phyloP scores from a whole-genome alignment of 805 yeast species.

The Candida piceae region DNA sequence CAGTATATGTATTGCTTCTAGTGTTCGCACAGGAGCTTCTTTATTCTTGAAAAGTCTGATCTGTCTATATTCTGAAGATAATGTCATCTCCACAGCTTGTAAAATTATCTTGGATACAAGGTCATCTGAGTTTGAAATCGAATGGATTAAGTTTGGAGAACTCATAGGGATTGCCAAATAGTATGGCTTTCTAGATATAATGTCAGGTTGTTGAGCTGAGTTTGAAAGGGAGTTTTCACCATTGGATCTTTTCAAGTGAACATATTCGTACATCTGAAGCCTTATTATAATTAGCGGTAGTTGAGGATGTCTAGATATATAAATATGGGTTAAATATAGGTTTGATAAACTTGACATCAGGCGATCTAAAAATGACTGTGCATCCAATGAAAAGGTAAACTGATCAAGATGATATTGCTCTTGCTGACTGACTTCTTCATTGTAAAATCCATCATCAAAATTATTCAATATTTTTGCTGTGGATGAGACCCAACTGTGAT shows the following conservation, averaged over 20 bases:
- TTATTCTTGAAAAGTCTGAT: conserved; percentile 33
- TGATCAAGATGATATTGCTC: conserved; percentile 25
- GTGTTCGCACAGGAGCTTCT: conserved; percentile 37
- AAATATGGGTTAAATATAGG: conserved; percentile 58
- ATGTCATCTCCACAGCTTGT: conserved; percentile 53
- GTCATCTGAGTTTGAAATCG: conserved; percentile 35
- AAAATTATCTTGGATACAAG: conserved; percentile 48
- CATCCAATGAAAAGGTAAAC: conserved; percentile 37
- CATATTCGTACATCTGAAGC: conserved; percentile 61
- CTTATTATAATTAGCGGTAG: conserved; percentile 58
- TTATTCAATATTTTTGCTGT: conserved; percentile 34
- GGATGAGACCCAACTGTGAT: conserved; percentile 44
- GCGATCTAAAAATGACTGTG: conserved; percentile 44
- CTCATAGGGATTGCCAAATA: conserved; percentile 64
- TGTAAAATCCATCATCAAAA: background rate
- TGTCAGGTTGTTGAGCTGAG: conserved; percentile 30
- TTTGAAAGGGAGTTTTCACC: conserved; percentile 1
- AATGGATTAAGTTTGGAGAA: conserved; percentile 62
- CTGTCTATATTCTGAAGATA: conserved; percentile 41
- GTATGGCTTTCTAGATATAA: conserved; percentile 53
- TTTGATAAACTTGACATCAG: conserved; percentile 44
- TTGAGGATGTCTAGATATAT: conserved; percentile 59
- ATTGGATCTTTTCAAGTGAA: conserved; percentile 14
- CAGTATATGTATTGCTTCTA: conserved; percentile 52
- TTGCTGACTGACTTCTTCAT: conserved; percentile 6